Evolutionary conservation across 805 yeast genomes (phyloP).

Genomic region (Starmerella bombi): DNA sequence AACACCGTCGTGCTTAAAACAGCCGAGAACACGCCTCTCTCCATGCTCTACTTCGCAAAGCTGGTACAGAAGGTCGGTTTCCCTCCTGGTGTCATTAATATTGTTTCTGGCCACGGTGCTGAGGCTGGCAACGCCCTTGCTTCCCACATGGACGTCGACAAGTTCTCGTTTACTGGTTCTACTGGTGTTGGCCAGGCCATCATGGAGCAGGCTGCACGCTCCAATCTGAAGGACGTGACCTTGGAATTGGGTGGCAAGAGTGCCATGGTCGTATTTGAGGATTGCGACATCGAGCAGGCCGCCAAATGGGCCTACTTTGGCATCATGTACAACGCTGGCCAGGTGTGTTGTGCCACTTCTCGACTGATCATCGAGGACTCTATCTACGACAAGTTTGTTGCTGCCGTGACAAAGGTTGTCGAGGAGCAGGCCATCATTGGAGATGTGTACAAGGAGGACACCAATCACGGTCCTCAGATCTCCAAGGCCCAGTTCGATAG

Average conservation of each 20-base stretch:
- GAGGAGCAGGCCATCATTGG: slow-evolving; percentile 47
- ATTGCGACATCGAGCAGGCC: slow-evolving; percentile 66
- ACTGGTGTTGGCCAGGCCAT: slow-evolving; percentile 79
- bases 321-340: slow-evolving; percentile 89
- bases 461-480: slow-evolving; percentile 87
- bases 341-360: slow-evolving; percentile 91
- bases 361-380: slow-evolving; percentile 79
- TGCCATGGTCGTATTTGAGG: slow-evolving; percentile 77
- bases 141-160: slow-evolving; percentile 66
- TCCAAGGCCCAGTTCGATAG: slow-evolving; percentile 65
- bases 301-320: slow-evolving; percentile 65
- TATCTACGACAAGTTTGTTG: slow-evolving; percentile 63
- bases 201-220: slow-evolving; percentile 66
- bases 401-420: slow-evolving; percentile 42
- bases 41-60: slow-evolving; percentile 63
- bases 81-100: slow-evolving; percentile 83
- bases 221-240: slow-evolving; percentile 78
- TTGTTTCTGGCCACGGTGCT: slow-evolving; percentile 76
- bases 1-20: slow-evolving; percentile 78
- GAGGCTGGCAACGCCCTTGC: slow-evolving; percentile 73
- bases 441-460: slow-evolving; percentile 64
- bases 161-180: slow-evolving; percentile 91
- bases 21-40: slow-evolving; percentile 84
- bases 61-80: slow-evolving; percentile 70
- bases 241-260: slow-evolving; percentile 96